Evolutionary conservation across 1,284 basidiomycete genomes (phyloP).

Genomic region (Sutorius eximius): DNA sequence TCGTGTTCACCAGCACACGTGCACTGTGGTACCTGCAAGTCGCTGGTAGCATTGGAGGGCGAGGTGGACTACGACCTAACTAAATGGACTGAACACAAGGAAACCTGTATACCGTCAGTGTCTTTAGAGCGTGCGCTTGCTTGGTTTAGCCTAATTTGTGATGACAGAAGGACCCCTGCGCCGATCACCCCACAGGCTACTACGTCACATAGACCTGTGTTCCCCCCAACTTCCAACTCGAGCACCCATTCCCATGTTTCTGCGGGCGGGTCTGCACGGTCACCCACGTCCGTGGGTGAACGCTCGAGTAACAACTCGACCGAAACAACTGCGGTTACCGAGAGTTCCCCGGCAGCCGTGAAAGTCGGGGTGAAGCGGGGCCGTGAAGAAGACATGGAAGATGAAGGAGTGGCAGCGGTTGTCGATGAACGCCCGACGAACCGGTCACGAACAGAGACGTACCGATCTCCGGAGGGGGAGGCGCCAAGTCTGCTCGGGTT

Average conservation of each 20-base stretch:
- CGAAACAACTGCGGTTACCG: conserved; percentile 42
- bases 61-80: conserved; percentile 55
- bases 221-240: conserved; percentile 23
- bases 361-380: conserved; percentile 46
- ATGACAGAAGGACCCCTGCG: conserved; percentile 18
- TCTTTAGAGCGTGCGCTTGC: conserved; percentile 1
- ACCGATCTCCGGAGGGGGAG: conserved; percentile 44
- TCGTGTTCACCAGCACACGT: conserved; percentile 44
- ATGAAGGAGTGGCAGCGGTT: conserved; percentile 27
- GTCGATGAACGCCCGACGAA: conserved; percentile 45
- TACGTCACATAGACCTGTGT: conserved; percentile 11
- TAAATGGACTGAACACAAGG: conserved; percentile 62
- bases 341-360: conserved; percentile 23
- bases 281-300: conserved; percentile 34
- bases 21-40: conserved; percentile 51
- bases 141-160: conserved; percentile 7
- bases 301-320: conserved; percentile 41
- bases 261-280: conserved; percentile 16
- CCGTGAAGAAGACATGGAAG: conserved; percentile 40
- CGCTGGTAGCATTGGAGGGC: conserved; percentile 43
- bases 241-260: conserved; percentile 17
- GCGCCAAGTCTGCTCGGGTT: conserved; percentile 49
- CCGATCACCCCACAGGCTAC: conserved; percentile 24
- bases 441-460: conserved; percentile 50
- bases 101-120: conserved; percentile 46